Base-by-base conservation (phyloP, 108 stramenopile species). In the Pseudonitzschia delicatissima region DNA sequence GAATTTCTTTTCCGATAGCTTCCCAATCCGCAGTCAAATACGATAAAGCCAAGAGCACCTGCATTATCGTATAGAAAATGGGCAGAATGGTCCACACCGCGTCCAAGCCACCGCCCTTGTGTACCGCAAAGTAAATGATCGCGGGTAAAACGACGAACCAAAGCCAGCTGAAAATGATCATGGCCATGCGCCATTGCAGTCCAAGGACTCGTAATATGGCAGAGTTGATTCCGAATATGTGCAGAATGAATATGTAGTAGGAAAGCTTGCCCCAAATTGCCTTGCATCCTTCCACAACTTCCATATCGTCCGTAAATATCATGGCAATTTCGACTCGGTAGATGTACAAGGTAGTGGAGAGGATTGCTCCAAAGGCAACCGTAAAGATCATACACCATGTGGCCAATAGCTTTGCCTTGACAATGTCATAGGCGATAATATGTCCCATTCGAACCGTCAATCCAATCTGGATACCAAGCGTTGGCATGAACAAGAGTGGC, bases 391-490 rank as follows among this genome's bases (percentile, higher is more conserved):
- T 75, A 33, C 20, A 47, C 49, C 58, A 64, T 3, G 61, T 60
- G n/a, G 81, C 81, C 45, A 82, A 34, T 20, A 63, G 2, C 29
- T 74, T 77, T 15, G 81, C 81, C 32, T 66, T 52, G 25, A 37
- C n/a, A 25, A 69, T 63, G 59, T 77, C 62, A 27, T 27, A 42
- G n/a, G 69, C 62, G 26, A 81, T 33, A 8, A 73, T 33, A 64
- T 78, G 68, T 57, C 87, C 73, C 73, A 86, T 71, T 37, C 84
- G 59, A 62, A 85, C 79, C 32, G 73, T 71, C 73, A 83, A 39
- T 28, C 79, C 72, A 62, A 86, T 73, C 57, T 44, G 21, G 50
- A 77, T 45, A 55, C 84, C 62, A 66, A 88, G 72, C 7, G 66
- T 48, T 53, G 85, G 51, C 85, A 85, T 78, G 76, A 82, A 77